Conservation (phyloP, 2,329 filamentous ascomycete species). For the Fusarium tupiense region DNA sequence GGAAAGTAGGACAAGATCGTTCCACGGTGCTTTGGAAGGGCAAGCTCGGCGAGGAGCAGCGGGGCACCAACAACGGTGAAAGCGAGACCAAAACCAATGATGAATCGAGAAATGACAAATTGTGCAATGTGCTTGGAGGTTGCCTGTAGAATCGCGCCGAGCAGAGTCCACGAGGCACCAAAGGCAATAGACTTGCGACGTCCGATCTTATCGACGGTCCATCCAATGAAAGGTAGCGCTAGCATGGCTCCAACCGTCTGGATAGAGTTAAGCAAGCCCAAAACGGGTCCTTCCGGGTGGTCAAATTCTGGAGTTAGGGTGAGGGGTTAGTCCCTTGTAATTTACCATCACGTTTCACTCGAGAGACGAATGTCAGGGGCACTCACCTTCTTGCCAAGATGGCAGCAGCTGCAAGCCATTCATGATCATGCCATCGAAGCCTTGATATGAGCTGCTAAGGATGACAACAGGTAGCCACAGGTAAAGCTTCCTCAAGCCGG, state of each 20-base stretch:
- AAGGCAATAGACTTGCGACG: not conserved
- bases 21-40: not conserved
- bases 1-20: not conserved
- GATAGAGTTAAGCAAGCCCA: not conserved
- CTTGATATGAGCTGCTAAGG: not conserved
- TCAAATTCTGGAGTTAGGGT: not conserved
- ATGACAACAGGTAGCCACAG: not conserved
- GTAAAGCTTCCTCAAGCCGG: not conserved
- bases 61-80: not conserved
- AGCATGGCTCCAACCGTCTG: not conserved
- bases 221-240: not conserved
- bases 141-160: not conserved
- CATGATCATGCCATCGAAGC: not conserved
- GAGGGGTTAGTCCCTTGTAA: not conserved
- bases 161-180: not conserved
- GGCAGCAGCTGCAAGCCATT: not conserved
- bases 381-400: not conserved
- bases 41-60: not conserved
- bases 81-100: not conserved
- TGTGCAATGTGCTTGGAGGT: not conserved
- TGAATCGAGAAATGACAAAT: not conserved
- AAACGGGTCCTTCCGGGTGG: not conserved
- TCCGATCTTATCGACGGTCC: not conserved
- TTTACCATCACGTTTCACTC: too few species aligned
- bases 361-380: fast-evolving